Evolutionary conservation across 768 basidiomycete genomes (phyloP), one percentile per base, ranked within the genome.

Genomic region (Tephrocybe sp.): DNA sequence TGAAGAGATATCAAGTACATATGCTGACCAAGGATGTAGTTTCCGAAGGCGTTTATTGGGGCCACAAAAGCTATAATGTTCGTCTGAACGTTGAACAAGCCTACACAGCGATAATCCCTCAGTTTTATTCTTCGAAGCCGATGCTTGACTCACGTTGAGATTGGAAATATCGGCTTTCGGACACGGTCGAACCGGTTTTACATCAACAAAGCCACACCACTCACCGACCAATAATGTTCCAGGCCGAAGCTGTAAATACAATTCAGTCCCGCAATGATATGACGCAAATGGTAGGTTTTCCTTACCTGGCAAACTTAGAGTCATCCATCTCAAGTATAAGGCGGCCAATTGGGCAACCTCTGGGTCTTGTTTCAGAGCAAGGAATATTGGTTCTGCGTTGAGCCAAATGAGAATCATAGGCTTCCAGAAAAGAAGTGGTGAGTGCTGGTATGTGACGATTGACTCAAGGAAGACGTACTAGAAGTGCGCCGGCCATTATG

Each of bases 71-170:
- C 3, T 10, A 90, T 84, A 53, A 94, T 86, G 47, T 83, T 79
- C 0, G 93, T 93, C 0, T 94, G 94, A 2, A 92, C 78, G 16
- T 78, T 69, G 67, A 97, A 93, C 15, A 94, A 72, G 11, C 88
- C 84, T 84, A 52, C 10, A 42, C 12, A 8, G 15, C 16, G 15
- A 8, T 22, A 10, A 44, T 16, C 7, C 8, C n/a, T n/a, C n/a
- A n/a, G n/a, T n/a, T n/a, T n/a, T n/a, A n/a, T n/a, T n/a, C n/a
- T n/a, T n/a, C n/a, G n/a, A n/a, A n/a, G n/a, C n/a, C n/a, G n/a
- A n/a, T n/a, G n/a, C n/a, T n/a, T n/a, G n/a, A 31, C 42, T 11
- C 16, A 42, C 53, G 25, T 54, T 54, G 53, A 34, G 49, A 42
- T 15, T 45, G 43, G 30, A 54, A 54, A 18, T 50, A 54, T 13